A percentile compares a stretch with the other conserved stretches of the same genome.
phyloP scores from a whole-genome alignment of 1,284 basidiomycete species.

The Fomes fomentarius region DNA sequence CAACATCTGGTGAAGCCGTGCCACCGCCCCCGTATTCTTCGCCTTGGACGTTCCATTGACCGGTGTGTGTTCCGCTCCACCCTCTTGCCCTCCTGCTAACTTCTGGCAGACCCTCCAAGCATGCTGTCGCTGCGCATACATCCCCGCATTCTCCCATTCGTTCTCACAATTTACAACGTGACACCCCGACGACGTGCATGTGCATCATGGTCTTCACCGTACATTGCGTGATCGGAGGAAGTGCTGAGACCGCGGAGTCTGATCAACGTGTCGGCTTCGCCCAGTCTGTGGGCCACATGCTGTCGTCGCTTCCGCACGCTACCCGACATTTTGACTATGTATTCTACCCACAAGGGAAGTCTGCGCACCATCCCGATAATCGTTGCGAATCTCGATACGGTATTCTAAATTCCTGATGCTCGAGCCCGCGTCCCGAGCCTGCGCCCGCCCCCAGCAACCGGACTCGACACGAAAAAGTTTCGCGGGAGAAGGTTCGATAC shows the following conservation, averaged over 20 bases:
- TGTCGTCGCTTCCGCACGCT: background rate
- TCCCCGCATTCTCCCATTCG: background rate
- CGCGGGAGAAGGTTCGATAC: conserved; percentile 24
- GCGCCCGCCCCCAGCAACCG: background rate
- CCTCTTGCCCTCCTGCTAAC: background rate
- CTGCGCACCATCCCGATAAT: conserved; percentile 9
- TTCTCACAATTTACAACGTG: too few species aligned
- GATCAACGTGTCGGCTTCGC: background rate
- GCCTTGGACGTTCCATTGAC: background rate
- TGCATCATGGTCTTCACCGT: background rate
- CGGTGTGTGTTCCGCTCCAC: background rate
- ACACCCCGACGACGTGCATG: background rate
- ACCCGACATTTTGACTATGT: conserved; percentile 1
- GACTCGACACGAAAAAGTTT: conserved; percentile 14
- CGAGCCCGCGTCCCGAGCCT: too few species aligned
- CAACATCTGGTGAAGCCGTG: conserved; percentile 59
- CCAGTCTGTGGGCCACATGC: background rate
- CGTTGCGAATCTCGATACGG: conserved; percentile 1
- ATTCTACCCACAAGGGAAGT: conserved; percentile 8
- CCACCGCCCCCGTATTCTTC: background rate
- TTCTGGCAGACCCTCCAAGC: background rate
- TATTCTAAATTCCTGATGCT: conserved; percentile 2
- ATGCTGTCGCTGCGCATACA: background rate
- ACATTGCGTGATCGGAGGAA: background rate
- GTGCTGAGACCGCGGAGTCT: too few species aligned